Evolutionary conservation across 2,329 filamentous ascomycete species (phyloP).

Genomic region (Tolypocladium endophyticum): DNA sequence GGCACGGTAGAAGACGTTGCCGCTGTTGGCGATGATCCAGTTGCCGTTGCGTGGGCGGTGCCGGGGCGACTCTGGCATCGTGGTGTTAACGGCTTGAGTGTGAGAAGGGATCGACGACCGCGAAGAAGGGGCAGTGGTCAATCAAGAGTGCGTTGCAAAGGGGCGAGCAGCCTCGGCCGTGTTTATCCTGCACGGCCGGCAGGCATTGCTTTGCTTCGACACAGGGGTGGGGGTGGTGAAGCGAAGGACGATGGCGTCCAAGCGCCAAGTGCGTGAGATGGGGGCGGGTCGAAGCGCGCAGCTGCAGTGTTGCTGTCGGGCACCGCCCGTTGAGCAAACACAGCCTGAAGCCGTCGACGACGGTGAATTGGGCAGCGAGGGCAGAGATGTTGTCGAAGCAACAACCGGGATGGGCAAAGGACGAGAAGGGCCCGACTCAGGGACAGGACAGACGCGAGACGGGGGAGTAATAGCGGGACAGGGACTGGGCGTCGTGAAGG

Average conservation of each 20-base stretch:
- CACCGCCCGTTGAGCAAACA: neutral
- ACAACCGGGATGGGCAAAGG: neutral
- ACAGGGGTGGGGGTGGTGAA: neutral
- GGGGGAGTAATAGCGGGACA: neutral
- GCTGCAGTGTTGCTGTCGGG: neutral
- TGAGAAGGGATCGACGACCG: neutral
- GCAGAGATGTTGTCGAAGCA: neutral
- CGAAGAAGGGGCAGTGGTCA: neutral
- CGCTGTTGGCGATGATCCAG: conserved; percentile 12
- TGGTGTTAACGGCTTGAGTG: neutral
- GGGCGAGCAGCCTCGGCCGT: neutral
- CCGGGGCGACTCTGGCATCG: conserved; percentile 2
- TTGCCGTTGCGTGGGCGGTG: conserved; percentile 6
- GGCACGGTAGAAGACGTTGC: conserved; percentile 19
- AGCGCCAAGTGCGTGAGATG: neutral
- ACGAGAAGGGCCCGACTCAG: neutral
- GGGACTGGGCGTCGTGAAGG: neutral
- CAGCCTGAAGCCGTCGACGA: neutral
- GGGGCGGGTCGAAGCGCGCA: neutral
- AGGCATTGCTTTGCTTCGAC: neutral
- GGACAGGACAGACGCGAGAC: neutral
- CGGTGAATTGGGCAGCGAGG: neutral
- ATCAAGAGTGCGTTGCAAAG: neutral
- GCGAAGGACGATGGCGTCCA: neutral
- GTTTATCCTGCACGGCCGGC: neutral